A percentile compares a stretch with the other conserved stretches of the same genome.
phyloP scores from a whole-genome alignment of 306 rosid genomes.

The Acacia acuminata region DNA sequence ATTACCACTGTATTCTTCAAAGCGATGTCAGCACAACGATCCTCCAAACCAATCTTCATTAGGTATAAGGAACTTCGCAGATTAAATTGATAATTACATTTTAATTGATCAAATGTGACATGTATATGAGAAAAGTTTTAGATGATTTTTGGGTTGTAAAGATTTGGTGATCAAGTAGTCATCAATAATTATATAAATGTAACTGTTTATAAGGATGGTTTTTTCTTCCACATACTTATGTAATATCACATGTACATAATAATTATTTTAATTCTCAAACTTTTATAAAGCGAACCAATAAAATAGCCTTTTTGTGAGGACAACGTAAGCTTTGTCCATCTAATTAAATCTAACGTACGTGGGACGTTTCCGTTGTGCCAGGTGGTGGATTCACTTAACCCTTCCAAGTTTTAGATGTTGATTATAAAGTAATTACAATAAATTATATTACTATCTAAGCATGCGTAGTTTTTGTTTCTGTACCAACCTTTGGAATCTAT shows the following conservation, averaged over 20 bases:
- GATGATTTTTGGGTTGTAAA: background rate
- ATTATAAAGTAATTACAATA: background rate
- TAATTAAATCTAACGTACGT: background rate
- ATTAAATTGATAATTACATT: background rate
- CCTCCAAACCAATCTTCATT: background rate
- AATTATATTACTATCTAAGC: background rate
- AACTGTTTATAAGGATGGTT: background rate
- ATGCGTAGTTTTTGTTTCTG: background rate
- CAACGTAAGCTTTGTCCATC: background rate
- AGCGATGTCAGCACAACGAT: background rate
- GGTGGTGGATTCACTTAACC: background rate
- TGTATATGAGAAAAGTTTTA: background rate
- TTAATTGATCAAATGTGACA: too few species aligned
- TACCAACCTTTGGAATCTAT: background rate
- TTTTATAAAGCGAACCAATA: background rate
- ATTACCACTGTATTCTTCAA: background rate
- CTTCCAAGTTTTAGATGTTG: background rate
- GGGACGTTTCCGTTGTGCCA: background rate
- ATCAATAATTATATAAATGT: background rate
- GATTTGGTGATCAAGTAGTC: too few species aligned
- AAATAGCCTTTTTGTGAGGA: background rate
- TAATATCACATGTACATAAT: background rate
- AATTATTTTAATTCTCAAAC: background rate
- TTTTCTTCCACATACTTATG: background rate
- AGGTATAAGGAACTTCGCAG: background rate